These are phyloP conservation scores for Auricularia sp. DNA, from an alignment of 768 basidiomycete genomes.

Conservation along the genomic window DNA sequence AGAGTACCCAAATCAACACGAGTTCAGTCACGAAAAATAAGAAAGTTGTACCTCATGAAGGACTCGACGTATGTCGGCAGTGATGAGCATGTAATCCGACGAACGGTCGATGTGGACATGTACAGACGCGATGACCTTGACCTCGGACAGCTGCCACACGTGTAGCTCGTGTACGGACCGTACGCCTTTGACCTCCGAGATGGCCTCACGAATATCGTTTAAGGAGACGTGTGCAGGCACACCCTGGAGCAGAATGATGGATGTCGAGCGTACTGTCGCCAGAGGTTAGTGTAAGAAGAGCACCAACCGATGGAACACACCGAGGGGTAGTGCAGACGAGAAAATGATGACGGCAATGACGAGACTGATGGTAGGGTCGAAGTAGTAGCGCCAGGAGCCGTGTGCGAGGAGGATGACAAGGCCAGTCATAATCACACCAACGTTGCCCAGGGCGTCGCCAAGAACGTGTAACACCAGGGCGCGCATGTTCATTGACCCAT, in stretches of 20 bases:
- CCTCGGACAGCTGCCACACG: conserved; percentile 95
- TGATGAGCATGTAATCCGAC: conserved; percentile 86
- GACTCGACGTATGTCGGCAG: conserved; percentile 68
- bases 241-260: conserved; percentile 90
- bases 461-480: conserved; percentile 89
- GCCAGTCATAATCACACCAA: conserved; percentile 93
- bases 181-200: conserved; percentile 76
- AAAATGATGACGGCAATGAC: conserved; percentile 95
- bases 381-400: conserved; percentile 82
- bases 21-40: too few species aligned
- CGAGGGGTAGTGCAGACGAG: conserved; percentile 85
- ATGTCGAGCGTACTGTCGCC: conserved; percentile 66
- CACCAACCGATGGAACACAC: conserved; percentile 29
- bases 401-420: conserved; percentile 85
- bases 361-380: conserved; percentile 86
- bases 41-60: conserved; percentile 39
- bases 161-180: conserved; percentile 87
- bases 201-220: conserved; percentile 77
- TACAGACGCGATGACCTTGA: conserved; percentile 89
- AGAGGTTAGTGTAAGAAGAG: conserved; percentile 14
- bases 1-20: not conserved
- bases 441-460: conserved; percentile 95
- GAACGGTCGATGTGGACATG: conserved; percentile 79
- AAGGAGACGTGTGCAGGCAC: conserved; percentile 84
- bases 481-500: conserved; percentile 93